Evolutionary conservation across 371 early-diverging fungal species (phyloP).

Genomic region (Syncephalis fuscata): DNA sequence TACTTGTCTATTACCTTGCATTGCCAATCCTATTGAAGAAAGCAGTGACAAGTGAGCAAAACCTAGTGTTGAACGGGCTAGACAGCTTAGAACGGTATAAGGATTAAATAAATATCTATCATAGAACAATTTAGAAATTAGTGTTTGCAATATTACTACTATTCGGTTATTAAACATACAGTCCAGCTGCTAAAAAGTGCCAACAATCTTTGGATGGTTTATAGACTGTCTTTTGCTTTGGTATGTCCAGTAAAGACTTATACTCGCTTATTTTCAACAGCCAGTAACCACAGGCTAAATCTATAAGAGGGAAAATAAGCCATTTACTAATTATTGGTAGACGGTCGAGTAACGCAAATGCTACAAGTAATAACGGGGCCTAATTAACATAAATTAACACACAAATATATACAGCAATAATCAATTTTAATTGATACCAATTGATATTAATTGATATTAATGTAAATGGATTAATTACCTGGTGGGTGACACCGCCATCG

Average conservation of each 20-base stretch:
- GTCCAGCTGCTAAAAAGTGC: neutral
- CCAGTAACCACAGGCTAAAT: constrained; percentile 38
- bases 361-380: constrained; percentile 58
- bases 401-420: neutral
- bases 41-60: constrained; percentile 58
- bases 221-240: neutral
- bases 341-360: constrained; percentile 36
- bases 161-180: neutral
- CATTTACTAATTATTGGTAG: constrained; percentile 29
- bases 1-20: constrained; percentile 21
- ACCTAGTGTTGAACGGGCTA: constrained; percentile 52
- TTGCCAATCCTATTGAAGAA: constrained; percentile 41
- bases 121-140: neutral
- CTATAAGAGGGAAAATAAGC: constrained; percentile 37
- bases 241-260: constrained; percentile 14
- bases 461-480: constrained; percentile 24
- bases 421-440: too few relatives aligned
- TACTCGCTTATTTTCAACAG: constrained; percentile 25
- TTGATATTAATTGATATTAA: too few relatives aligned
- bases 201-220: neutral
- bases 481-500: constrained; percentile 76
- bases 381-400: constrained; percentile 6
- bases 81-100: constrained; percentile 48
- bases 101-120: constrained; percentile 68
- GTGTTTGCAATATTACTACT: too few relatives aligned